Base-by-base conservation (phyloP, 1,284 basidiomycete species). In the Boletus sp. region DNA sequence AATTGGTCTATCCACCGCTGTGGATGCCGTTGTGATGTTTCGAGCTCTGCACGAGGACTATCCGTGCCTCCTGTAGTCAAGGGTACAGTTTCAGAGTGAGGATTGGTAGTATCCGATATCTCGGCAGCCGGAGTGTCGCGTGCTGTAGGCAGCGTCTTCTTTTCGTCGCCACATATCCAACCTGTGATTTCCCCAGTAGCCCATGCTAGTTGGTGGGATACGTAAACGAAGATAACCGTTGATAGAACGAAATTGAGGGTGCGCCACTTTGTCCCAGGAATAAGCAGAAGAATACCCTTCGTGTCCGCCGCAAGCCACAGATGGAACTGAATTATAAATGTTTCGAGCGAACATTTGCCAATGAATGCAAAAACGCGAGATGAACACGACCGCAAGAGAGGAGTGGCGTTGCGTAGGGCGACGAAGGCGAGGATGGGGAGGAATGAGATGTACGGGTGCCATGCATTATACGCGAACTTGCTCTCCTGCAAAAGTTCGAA, bases 271-370 rank as follows among this genome's bases (percentile, higher is more conserved):
- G 81, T 84, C 17, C 86, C 84, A 0, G 90, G 90, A 37, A 94
- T 70, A 42, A 94, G 77, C 44, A 92, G 69, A 30, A 94, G 74
- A 53, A 94, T 75, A 16, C 88, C 89, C 63, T 90, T 90, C 16
- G 88, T 91, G 62, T 94, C 91, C 5, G 80, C 88, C 0, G 88
- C 91, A 32, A 94, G 75, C 88, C 91, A 94, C 43, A 91, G 74
- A 66, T 94, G 91, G 69, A 86, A 94, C 64, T 94, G 90, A 54
- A 93, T 80, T 61, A 94, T 87, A 65, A 91, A 93, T 0, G 88
- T 86, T 67, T 93, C 90, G 38, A 93, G 74, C 5, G 87, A 90
- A 66, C 87, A 90, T 61, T 75, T 80, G 35, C 91, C 91, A 48
- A 94, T 77, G 66, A 88, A 91, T 33, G 81, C 81, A 69, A 92